Evolutionary conservation across 192 early-diverging fungal genomes (phyloP), one percentile per base, ranked within the genome.

Genomic region (Glomus cerebriforme): DNA sequence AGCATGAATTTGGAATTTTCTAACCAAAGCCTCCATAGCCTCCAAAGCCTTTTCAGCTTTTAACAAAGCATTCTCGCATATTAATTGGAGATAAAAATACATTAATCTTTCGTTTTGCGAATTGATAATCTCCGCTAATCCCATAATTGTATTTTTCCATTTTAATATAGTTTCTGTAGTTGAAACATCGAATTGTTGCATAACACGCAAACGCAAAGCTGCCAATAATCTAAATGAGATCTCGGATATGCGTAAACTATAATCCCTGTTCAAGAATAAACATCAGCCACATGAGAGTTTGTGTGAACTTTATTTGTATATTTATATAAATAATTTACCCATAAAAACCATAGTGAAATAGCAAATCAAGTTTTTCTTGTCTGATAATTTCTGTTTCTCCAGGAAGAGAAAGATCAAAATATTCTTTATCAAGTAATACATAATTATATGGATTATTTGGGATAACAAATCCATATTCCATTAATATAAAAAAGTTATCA

Each of bases 401-500:
- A 27, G 81, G 78, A 27, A 82, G 60, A 2, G 73, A 73, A 10
- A 90, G 29, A 17, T 78, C 54, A 76, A 80, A 62, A 69, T 89
- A 86, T 75, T 87, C 85, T 22, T 85, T 78, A 69, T 90, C 89
- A 9, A 90, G 54, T 3, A 58, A 73, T 8, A 89, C 83, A 62
- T 84, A 86, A 49, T 89, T 89, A 69, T 83, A 90, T 13, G 75
- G 83, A 69, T 90, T 90, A n/a, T 86, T 68, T 2, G 83, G 74
- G 9, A 88, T 78, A 7, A 87, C 85, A 80, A 90, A 90, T 1
- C 89, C 89, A 58, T 90, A 90, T 63, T 90, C 89, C 62, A 85
- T 73, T 27, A 90, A 76, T 8, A 90, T 84, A 32, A 86, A 87
- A 59, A 80, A 79, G 80, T 90, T 88, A 60, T 89, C 88, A 59